Conservation (phyloP, 2,329 filamentous ascomycete species). For the Fusarium paranaense region DNA sequence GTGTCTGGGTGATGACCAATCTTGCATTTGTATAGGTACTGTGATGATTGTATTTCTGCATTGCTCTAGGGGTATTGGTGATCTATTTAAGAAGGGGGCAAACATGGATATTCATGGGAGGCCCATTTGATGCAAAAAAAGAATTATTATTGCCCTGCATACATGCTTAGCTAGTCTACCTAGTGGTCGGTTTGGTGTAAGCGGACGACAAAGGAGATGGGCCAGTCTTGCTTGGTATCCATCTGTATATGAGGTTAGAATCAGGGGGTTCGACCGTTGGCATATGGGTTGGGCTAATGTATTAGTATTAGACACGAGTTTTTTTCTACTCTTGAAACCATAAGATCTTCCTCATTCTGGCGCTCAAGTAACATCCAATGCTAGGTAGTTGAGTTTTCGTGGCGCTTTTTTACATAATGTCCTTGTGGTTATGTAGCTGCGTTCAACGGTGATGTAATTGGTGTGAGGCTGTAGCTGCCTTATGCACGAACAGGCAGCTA, state of each 20-base stretch:
- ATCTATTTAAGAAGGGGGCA: slow-evolving; percentile 21
- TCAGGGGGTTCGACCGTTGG: not conserved
- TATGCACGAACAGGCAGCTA: slow-evolving; percentile 27
- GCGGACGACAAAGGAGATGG: not conserved
- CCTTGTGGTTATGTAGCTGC: not conserved
- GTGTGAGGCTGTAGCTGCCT: slow-evolving; percentile 23
- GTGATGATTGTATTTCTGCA: slow-evolving; percentile 24
- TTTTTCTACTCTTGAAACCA: not conserved
- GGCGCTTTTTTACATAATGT: not conserved
- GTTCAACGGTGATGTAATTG: slow-evolving; percentile 35
- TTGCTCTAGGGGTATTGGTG: slow-evolving; percentile 24
- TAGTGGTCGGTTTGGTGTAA: slow-evolving; percentile 7
- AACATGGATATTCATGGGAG: slow-evolving; percentile 20
- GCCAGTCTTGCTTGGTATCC: not conserved
- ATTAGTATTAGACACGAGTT: not conserved
- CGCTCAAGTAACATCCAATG: not conserved
- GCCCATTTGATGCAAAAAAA: slow-evolving; percentile 32
- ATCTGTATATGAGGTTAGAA: slow-evolving; percentile 8
- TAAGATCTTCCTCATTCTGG: not conserved
- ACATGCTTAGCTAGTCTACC: not conserved
- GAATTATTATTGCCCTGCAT: slow-evolving; percentile 12
- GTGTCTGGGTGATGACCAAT: slow-evolving; percentile 32
- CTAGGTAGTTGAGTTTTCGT: not conserved
- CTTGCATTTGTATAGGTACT: slow-evolving; percentile 34
- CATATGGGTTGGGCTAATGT: not conserved